Percentiles rank a stretch among this genome's conserved stretches.
Evolutionary conservation across 2,329 filamentous ascomycete genomes (phyloP).

Genomic region (Pseudophaeomoniella oleicola): DNA sequence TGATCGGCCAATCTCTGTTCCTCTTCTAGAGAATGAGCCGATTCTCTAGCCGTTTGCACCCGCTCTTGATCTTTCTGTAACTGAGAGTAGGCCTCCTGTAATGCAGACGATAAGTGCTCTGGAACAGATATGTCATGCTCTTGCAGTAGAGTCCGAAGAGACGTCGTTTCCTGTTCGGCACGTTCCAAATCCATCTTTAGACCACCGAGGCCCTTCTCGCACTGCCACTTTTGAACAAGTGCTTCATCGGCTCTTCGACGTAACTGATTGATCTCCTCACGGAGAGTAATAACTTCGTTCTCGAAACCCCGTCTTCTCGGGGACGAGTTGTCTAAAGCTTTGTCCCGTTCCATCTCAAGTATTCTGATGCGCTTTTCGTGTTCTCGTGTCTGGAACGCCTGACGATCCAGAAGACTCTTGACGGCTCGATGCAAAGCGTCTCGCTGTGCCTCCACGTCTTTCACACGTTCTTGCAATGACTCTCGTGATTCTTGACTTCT

Average conservation of each 20-base stretch:
- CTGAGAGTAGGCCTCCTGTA: slow-evolving; percentile 60
- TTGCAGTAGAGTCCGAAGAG: slow-evolving; percentile 61
- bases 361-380: slow-evolving; percentile 66
- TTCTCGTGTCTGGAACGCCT: slow-evolving; percentile 70
- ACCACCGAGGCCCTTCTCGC: slow-evolving; percentile 75
- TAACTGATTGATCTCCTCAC: slow-evolving; percentile 71
- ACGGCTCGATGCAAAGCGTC: slow-evolving; percentile 83
- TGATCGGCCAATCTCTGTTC: slow-evolving; percentile 55
- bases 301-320: slow-evolving; percentile 69
- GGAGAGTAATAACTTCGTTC: slow-evolving; percentile 62
- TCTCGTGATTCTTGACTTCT: slow-evolving; percentile 50
- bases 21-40: slow-evolving; percentile 57
- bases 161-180: slow-evolving; percentile 79
- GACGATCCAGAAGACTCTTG: slow-evolving; percentile 69
- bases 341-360: slow-evolving; percentile 65
- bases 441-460: slow-evolving; percentile 85
- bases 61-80: slow-evolving; percentile 53
- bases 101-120: slow-evolving; percentile 44
- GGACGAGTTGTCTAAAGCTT: slow-evolving; percentile 48
- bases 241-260: slow-evolving; percentile 84
- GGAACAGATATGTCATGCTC: slow-evolving; percentile 72
- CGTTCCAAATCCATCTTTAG: slow-evolving; percentile 95
- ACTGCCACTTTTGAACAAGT: slow-evolving; percentile 89
- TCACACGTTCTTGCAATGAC: slow-evolving; percentile 61
- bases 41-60: slow-evolving; percentile 45